Evolutionary conservation across 1,139 yeast species (phyloP), one percentile per base, ranked within the genome.

Genomic region (Scheffersomyces segobiensis): DNA sequence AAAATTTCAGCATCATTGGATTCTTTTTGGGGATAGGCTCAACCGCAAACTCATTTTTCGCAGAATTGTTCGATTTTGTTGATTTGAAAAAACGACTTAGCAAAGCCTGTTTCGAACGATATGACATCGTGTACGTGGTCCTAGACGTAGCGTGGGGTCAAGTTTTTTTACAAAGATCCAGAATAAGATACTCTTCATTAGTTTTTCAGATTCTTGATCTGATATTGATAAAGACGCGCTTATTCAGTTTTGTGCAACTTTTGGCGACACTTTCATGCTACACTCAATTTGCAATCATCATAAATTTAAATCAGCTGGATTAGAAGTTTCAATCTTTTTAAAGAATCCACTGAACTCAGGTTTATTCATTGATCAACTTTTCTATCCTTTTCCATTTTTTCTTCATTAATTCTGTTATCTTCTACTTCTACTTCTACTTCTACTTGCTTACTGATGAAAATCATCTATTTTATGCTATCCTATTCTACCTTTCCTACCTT

Each of bases 51-150:
- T 32, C 17, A 32, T 32, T 14, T 32, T 32, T 32, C 42, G 3
- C 42, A 32, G 42, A 32, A 32, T 32, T 10, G 2, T 32, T 32
- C 42, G 17, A 32, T 48, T 20, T 20, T 20, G 50, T 21, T 18
- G 21, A 46, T 53, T 55, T 53, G 69, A 64, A 74, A 63, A 75
- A 75, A 49, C 63, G 66, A 57, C 77, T 74, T 46, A 75, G 74
- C 12, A 73, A 67, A 32, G 68, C 69, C 60, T 75, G 79, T 18
- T 57, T 60, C 56, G 24, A 24, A 8, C 50, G 50, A 20, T 48
- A 48, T n/a, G 50, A 48, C 50, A 48, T 48, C 50, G 8, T 17
- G 12, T 14, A 24, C 2, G 49, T 18, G 32, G 8, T 32, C 2
- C 42, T 10, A 12, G 42, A 32, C 2, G 2, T 12, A 10, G 32